Evolutionary conservation across 768 basidiomycete genomes (phyloP).

Genomic region (Boletus subparvulus): DNA sequence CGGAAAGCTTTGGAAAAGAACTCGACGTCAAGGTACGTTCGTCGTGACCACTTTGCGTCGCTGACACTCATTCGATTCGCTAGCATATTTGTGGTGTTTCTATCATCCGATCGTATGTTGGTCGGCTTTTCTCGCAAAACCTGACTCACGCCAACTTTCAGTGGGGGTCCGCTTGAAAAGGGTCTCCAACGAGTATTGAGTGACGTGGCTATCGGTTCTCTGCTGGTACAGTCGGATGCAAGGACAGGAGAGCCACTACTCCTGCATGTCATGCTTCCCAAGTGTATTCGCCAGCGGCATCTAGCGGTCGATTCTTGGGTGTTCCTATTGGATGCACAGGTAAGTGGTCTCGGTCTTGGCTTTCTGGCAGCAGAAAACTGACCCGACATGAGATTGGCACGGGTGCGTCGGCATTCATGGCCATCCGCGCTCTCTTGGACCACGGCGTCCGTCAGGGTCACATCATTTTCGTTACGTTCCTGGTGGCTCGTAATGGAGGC

Average conservation of each 20-base stretch:
- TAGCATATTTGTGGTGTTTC: conserved; percentile 85
- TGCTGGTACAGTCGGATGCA: conserved; percentile 87
- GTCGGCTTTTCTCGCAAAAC: neutral
- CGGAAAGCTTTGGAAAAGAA: conserved; percentile 56
- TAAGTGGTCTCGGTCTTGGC: conserved; percentile 21
- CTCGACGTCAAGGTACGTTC: conserved; percentile 55
- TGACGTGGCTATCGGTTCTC: conserved; percentile 82
- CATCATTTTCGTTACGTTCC: conserved; percentile 88
- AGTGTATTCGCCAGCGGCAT: conserved; percentile 62
- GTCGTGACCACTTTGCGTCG: neutral
- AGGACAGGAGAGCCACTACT: conserved; percentile 85
- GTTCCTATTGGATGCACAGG: conserved; percentile 89
- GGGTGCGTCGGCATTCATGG: conserved; percentile 92
- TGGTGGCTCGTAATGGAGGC: conserved; percentile 82
- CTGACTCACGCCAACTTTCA: conserved; percentile 29
- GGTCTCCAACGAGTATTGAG: conserved; percentile 88
- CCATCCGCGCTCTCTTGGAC: conserved; percentile 88
- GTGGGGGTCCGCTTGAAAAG: conserved; percentile 87
- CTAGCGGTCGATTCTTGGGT: conserved; percentile 74
- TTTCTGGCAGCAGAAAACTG: neutral
- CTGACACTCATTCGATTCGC: neutral
- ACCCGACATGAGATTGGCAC: conserved; percentile 74
- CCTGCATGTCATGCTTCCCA: conserved; percentile 78
- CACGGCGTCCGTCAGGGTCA: conserved; percentile 83
- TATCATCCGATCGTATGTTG: conserved; percentile 79